These are phyloP conservation scores for Fusarium nodosum DNA, from an alignment of 2,329 filamentous ascomycete species.

Conservation along the genomic window DNA sequence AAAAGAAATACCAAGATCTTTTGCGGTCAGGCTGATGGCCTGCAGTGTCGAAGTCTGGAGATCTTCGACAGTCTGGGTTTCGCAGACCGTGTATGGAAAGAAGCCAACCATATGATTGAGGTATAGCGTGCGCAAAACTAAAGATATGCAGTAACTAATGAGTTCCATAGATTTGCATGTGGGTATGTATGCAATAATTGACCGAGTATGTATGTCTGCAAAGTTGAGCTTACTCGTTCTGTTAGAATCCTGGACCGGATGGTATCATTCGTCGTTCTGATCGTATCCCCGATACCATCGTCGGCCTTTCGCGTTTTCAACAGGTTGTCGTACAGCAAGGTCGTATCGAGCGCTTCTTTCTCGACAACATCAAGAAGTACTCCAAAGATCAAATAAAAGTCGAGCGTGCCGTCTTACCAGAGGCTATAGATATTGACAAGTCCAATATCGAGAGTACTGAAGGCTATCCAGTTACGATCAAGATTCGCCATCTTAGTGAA, in stretches of 20 bases:
- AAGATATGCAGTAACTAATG: not conserved
- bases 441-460: not conserved
- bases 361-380: constrained; percentile 8
- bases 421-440: not conserved
- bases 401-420: not conserved
- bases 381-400: constrained; percentile 3
- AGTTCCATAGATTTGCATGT: not conserved
- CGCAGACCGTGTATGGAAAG: constrained; percentile 2
- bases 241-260: not conserved
- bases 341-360: constrained; percentile 2
- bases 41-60: constrained; percentile 4
- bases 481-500: not conserved
- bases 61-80: constrained; percentile 2
- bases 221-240: not conserved
- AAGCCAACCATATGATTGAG: constrained; percentile 9
- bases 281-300: constrained; percentile 3
- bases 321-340: constrained; percentile 5
- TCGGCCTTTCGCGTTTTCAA: not conserved
- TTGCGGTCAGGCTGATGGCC: constrained; percentile 1
- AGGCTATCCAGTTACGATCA: not conserved
- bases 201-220: too few relatives aligned
- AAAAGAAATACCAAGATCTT: constrained; percentile 10
- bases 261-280: not conserved
- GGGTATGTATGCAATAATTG: not conserved
- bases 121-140: rapidly evolving